Evolutionary conservation across 306 rosid species (phyloP).

Genomic region (Cotoneaster glaucophyllus): DNA sequence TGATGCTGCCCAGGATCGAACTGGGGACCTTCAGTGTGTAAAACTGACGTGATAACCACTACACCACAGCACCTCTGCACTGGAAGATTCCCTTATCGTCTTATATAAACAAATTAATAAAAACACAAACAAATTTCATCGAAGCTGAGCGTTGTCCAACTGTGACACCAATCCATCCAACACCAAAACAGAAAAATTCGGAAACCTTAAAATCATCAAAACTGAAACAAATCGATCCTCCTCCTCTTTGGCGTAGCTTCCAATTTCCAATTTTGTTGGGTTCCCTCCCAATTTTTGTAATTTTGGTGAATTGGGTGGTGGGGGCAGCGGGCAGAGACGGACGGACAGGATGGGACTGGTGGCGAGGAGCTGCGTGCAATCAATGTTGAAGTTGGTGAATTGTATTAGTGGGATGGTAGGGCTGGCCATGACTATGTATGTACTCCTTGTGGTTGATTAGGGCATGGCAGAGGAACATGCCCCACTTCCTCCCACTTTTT

Average conservation of each 20-base stretch:
- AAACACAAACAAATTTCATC: background rate
- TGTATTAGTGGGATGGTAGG: constrained; percentile 74
- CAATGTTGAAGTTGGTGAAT: constrained; percentile 66
- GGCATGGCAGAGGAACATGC: constrained; percentile 57
- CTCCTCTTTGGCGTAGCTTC: background rate
- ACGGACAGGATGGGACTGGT: constrained; percentile 31
- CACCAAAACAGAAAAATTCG: background rate
- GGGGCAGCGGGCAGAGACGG: background rate
- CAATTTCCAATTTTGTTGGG: background rate
- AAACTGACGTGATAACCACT: constrained; percentile 97
- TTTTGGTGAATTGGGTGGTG: constrained; percentile 9
- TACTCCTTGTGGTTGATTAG: constrained; percentile 71
- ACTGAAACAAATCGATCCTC: background rate
- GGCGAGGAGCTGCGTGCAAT: constrained; percentile 64
- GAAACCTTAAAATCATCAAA: background rate
- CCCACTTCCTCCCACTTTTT: constrained; percentile 34
- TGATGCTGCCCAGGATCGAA: constrained; percentile 95
- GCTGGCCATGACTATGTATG: constrained; percentile 52
- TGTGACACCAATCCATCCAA: background rate
- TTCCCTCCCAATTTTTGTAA: background rate
- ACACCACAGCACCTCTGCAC: constrained; percentile 57
- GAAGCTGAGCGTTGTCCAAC: background rate
- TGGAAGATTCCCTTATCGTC: accelerated
- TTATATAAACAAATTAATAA: accelerated
- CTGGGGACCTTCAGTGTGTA: constrained; percentile 95